Evolutionary conservation across 108 stramenopile species (phyloP).

Genomic region (Conticribra weissflogii): DNA sequence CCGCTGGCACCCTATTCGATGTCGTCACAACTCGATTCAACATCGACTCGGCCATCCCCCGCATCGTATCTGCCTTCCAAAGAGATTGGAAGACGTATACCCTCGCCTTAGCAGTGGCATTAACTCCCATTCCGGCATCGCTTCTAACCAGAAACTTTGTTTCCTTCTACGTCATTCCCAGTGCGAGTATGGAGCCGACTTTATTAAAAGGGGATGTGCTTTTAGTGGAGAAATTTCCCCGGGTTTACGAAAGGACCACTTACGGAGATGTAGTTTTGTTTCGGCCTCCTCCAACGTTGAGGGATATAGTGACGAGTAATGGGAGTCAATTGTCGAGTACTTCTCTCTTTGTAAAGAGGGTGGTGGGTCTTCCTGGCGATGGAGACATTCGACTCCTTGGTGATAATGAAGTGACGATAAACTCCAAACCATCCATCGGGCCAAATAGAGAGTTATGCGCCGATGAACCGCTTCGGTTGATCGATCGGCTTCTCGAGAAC

Average conservation of each 20-base stretch:
- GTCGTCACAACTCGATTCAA: slow-evolving; percentile 54
- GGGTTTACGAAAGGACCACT: slow-evolving; percentile 38
- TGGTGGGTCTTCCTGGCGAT: slow-evolving; percentile 51
- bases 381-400: slow-evolving; percentile 24
- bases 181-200: slow-evolving; percentile 57
- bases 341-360: slow-evolving; percentile 49
- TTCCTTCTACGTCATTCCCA: slow-evolving; percentile 54
- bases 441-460: slow-evolving; percentile 36
- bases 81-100: slow-evolving; percentile 39
- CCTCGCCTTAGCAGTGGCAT: slow-evolving; percentile 45
- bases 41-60: slow-evolving; percentile 39
- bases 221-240: slow-evolving; percentile 57
- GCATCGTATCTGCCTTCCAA: slow-evolving; percentile 51
- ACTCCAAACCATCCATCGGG: slow-evolving; percentile 32
- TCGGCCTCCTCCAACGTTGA: slow-evolving; percentile 50
- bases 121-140: slow-evolving; percentile 49
- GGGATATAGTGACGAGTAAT: slow-evolving; percentile 39
- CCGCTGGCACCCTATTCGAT: slow-evolving; percentile 33
- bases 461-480: slow-evolving; percentile 49
- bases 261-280: slow-evolving; percentile 60
- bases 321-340: slow-evolving; percentile 40
- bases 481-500: slow-evolving; percentile 36
- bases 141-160: slow-evolving; percentile 27
- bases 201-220: slow-evolving; percentile 53
- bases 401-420: slow-evolving; percentile 30